phyloP scores from a whole-genome alignment of 73 alveolate species.

The Paramecium caudatum region DNA sequence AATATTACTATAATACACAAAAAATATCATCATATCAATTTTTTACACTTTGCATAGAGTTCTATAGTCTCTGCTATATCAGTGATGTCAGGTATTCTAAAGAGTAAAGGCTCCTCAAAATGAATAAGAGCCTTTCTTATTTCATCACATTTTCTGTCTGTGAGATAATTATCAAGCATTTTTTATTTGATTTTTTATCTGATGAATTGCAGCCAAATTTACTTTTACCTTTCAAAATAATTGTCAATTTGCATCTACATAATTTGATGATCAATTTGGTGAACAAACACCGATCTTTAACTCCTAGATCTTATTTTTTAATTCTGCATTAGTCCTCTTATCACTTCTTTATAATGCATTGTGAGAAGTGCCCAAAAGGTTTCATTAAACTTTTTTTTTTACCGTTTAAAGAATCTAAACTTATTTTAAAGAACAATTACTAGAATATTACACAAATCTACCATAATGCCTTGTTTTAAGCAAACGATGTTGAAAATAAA shows the following conservation, averaged over 20 bases:
- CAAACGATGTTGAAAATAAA: not conserved
- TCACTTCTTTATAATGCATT: not conserved
- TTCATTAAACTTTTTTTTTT: slow-evolving; percentile 3
- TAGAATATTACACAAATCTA: not conserved
- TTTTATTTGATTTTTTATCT: not conserved
- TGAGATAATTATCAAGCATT: not conserved
- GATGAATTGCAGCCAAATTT: not conserved
- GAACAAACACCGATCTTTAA: not conserved
- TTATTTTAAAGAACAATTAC: not conserved
- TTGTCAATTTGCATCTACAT: slow-evolving; percentile 8
- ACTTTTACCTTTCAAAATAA: not conserved
- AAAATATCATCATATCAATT: slow-evolving; percentile 47
- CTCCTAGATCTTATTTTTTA: not conserved
- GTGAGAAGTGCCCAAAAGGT: not conserved
- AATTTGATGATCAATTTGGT: not conserved
- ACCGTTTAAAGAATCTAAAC: slow-evolving; percentile 22
- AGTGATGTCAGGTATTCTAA: not conserved
- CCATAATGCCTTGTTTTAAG: slow-evolving; percentile 32
- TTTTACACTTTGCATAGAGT: slow-evolving; percentile 27
- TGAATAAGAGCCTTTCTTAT: slow-evolving; percentile 19
- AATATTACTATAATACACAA: not conserved
- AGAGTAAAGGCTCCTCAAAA: slow-evolving; percentile 29
- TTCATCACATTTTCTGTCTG: slow-evolving; percentile 30
- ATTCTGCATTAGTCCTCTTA: not conserved
- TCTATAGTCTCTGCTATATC: slow-evolving; percentile 32